Evolutionary conservation across 495 filamentous ascomycete genomes (phyloP).

Genomic region (Penicillium turbatum): DNA sequence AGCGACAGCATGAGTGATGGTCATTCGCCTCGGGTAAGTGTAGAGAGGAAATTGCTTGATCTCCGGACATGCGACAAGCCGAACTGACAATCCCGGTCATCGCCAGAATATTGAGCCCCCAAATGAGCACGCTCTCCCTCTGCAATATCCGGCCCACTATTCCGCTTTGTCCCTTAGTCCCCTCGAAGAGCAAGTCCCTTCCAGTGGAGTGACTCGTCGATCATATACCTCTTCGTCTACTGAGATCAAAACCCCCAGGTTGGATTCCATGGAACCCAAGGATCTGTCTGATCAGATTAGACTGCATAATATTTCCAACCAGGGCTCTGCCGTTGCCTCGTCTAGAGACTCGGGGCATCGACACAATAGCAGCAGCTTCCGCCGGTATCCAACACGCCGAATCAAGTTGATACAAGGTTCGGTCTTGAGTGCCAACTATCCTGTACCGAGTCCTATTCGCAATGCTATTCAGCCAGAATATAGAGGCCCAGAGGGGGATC

Average conservation of each 20-base stretch:
- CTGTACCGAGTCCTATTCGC: conserved; percentile 92
- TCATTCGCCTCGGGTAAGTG: not conserved
- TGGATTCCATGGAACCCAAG: not conserved
- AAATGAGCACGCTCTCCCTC: not conserved
- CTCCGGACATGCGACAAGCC: conserved; percentile 5
- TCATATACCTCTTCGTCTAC: not conserved
- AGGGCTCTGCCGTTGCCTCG: conserved; percentile 3
- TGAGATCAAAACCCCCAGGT: not conserved
- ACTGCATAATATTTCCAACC: conserved; percentile 2
- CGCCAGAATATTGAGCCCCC: not conserved
- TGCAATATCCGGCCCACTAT: not conserved
- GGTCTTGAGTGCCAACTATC: conserved; percentile 94
- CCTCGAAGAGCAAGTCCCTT: not conserved
- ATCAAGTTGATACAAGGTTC: conserved; percentile 92
- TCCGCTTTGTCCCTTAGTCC: not conserved
- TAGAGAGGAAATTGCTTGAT: conserved; percentile 3
- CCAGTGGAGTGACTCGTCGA: not conserved
- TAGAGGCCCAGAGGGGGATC: conserved; percentile 74
- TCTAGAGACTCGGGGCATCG: not conserved
- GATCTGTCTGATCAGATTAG: conserved; percentile 5
- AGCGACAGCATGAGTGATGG: not conserved
- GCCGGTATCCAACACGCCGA: conserved; percentile 88
- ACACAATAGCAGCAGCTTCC: conserved; percentile 24
- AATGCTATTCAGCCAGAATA: conserved; percentile 93
- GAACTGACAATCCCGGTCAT: not conserved